These are phyloP conservation scores for Phaeophleospora eucalypticola DNA, from an alignment of 2,329 filamentous ascomycete genomes.

Conservation along the genomic window DNA sequence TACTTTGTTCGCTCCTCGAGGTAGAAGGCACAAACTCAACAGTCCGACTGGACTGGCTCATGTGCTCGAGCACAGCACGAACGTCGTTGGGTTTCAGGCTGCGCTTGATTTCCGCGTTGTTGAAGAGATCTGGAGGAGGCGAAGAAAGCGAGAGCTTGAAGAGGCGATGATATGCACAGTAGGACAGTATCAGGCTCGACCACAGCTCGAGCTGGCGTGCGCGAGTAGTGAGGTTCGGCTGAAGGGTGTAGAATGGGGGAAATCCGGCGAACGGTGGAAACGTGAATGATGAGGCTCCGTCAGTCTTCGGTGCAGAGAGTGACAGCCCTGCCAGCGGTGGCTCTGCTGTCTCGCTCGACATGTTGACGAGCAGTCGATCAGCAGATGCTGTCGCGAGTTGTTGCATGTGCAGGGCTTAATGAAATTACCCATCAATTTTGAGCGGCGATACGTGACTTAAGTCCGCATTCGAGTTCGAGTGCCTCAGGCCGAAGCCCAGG, in stretches of 20 bases:
- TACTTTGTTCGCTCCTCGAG: slow-evolving; percentile 41
- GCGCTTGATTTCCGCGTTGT: slow-evolving; percentile 42
- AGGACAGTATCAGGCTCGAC: slow-evolving; percentile 77
- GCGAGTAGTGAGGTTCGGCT: slow-evolving; percentile 68
- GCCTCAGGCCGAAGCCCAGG: no score
- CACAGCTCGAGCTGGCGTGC: slow-evolving; percentile 78
- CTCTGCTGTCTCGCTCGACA: slow-evolving; percentile 8
- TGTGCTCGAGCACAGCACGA: slow-evolving; percentile 53
- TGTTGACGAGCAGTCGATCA: no score
- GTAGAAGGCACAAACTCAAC: slow-evolving; percentile 34
- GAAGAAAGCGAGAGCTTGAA: slow-evolving; percentile 69
- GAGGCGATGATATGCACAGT: slow-evolving; percentile 73
- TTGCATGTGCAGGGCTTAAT: no score
- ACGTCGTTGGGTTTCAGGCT: slow-evolving; percentile 51
- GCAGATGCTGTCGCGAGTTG: no score
- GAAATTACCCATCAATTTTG: no score
- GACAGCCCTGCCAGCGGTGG: slow-evolving; percentile 13
- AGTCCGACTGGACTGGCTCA: slow-evolving; percentile 37
- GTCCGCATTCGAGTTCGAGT: no score
- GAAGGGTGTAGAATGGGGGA: slow-evolving; percentile 80
- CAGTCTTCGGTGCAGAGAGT: slow-evolving; percentile 4
- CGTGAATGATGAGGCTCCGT: slow-evolving; percentile 28
- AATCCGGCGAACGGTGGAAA: slow-evolving; percentile 61
- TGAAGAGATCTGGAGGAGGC: slow-evolving; percentile 48
- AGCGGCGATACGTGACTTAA: no score